These are phyloP conservation scores for Podaxis mareebaensis DNA, from an alignment of 768 basidiomycete species.

Conservation along the genomic window DNA sequence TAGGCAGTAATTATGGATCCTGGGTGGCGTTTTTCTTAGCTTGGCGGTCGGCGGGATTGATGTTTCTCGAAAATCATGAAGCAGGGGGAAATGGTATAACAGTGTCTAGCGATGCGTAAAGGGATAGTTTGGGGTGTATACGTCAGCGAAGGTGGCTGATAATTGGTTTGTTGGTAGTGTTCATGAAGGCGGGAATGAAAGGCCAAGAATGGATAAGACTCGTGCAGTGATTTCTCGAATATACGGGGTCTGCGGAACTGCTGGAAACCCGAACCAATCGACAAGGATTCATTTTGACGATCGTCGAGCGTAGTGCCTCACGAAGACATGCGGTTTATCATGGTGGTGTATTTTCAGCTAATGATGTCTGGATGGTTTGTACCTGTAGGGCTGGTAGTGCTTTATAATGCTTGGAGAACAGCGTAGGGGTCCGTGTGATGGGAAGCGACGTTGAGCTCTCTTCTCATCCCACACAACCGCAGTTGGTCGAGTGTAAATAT, in stretches of 20 bases:
- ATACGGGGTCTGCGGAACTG: not conserved
- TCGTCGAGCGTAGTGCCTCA: not conserved
- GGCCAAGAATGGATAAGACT: not conserved
- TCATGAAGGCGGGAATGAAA: constrained; percentile 1
- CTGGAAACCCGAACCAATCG: not conserved
- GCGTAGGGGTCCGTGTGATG: not conserved
- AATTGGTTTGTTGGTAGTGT: not conserved
- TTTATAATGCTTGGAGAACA: not conserved
- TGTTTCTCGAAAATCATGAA: not conserved
- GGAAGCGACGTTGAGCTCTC: not conserved
- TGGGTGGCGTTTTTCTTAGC: constrained; percentile 1
- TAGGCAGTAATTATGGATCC: constrained; percentile 2
- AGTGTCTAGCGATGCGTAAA: not conserved
- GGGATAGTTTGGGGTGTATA: not conserved
- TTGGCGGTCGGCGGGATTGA: not conserved
- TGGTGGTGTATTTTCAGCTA: not conserved
- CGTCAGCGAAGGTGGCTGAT: not conserved
- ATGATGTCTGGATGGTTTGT: constrained; percentile 2
- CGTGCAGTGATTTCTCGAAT: not conserved
- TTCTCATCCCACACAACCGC: constrained; percentile 10
- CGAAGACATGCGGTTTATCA: constrained; percentile 1
- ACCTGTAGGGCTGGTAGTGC: not conserved
- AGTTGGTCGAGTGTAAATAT: not conserved
- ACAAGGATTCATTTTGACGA: not conserved
- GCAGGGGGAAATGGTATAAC: not conserved